Evolutionary conservation across 352 stramenopile species (phyloP), one percentile per base, ranked within the genome.

Genomic region (Pythium vanterpoolii): DNA sequence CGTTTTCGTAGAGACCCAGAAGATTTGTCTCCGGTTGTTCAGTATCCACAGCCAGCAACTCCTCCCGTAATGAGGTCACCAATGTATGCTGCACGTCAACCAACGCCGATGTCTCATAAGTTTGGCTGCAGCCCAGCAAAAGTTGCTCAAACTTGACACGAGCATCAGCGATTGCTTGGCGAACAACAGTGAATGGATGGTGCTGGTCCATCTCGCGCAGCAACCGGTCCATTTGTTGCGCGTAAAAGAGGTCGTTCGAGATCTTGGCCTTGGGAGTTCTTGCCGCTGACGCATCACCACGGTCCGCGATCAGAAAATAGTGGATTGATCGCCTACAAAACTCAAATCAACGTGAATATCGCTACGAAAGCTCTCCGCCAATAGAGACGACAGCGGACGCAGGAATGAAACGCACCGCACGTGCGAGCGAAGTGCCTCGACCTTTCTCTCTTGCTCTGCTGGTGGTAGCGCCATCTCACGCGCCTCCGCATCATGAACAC

Each of bases 181-280:
- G 52, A 36, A 81, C 69, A 11, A 74, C 70, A 16, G 19, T 30
- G 30, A 72, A 56, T n/a, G 73, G 70, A 14, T 50, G 26, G 31
- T 63, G 34, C 9, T 24, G 46, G 38, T 81, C 73, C 14, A 81
- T 63, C 19, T 54, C 33, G n/a, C 56, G 52, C 24, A 78, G 54
- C 2, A 78, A 28, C 3, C 57, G 54, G 43, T 81, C 68, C 67
- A 81, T 77, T 63, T 81, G 73, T 45, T 78, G 70, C 0, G 70
- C 73, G 59, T 76, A 77, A 21, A 78, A 40, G 0, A 81, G 38
- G 24, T 76, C 47, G 13, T 69, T 61, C 0, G 71, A 71, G 1
- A 56, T 48, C 51, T 63, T 72, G 2, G 67, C 64, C 40, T 66
- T 64, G 19, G 16, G 42, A 0, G 46, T 60, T 21, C 27, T 23